These are phyloP conservation scores for Eutrema salsugineum DNA, from an alignment of 441 rosid species.

Conservation along the genomic window DNA sequence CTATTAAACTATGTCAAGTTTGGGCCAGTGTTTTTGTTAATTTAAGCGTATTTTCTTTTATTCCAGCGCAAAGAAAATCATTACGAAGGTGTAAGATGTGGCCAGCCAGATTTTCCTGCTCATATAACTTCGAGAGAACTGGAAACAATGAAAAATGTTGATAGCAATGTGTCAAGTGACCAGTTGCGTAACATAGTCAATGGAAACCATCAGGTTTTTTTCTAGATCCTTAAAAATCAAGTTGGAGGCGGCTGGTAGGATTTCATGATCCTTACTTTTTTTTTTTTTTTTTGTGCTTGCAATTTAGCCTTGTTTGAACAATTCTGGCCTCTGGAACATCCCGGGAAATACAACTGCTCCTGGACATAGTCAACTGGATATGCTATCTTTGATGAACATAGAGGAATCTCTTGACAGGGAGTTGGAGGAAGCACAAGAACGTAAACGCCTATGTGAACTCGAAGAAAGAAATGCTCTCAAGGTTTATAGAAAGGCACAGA, in stretches of 20 bases:
- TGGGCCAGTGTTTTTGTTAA: background rate
- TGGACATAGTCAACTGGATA: conserved; percentile 38
- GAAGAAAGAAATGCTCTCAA: conserved; percentile 94
- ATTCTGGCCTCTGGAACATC: conserved; percentile 41
- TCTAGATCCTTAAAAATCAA: conserved; percentile 15
- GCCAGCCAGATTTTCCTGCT: conserved; percentile 31
- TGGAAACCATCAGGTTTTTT: conserved; percentile 47
- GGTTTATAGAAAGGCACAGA: conserved; percentile 84
- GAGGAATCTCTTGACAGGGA: conserved; percentile 91
- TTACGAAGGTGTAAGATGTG: conserved; percentile 31
- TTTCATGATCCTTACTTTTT: conserved; percentile 17
- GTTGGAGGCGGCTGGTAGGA: conserved; percentile 10
- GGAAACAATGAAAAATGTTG: conserved; percentile 33
- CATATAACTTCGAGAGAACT: conserved; percentile 37
- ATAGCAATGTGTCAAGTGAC: conserved; percentile 36
- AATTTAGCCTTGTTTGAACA: conserved; percentile 47
- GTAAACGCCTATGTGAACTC: conserved; percentile 68
- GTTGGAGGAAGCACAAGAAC: conserved; percentile 84
- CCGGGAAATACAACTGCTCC: conserved; percentile 39
- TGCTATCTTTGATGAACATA: conserved; percentile 54
- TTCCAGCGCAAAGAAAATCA: conserved; percentile 45
- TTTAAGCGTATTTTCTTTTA: background rate
- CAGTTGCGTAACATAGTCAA: conserved; percentile 32
- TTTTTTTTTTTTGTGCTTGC: conserved; percentile 15
- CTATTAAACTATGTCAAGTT: background rate